Percentiles rank a stretch among this genome's conserved stretches.
phyloP scores from a whole-genome alignment of 2,329 filamentous ascomycete species.

The Aquanectria penicillioides region DNA sequence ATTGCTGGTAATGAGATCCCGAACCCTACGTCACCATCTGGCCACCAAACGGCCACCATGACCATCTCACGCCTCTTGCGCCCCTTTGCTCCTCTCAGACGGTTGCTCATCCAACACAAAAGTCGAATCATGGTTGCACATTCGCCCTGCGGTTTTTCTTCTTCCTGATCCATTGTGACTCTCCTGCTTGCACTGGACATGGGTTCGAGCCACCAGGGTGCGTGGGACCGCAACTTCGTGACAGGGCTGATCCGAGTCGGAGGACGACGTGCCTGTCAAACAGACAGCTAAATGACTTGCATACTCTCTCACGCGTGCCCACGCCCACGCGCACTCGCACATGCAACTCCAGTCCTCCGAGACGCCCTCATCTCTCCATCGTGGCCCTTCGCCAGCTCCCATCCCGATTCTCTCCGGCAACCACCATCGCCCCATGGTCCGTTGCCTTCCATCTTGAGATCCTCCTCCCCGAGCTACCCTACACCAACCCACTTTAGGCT shows the following conservation, averaged over 20 bases:
- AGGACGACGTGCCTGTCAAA: neutral
- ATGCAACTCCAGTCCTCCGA: neutral
- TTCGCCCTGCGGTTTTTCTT: constrained; percentile 30
- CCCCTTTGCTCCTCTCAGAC: constrained; percentile 1
- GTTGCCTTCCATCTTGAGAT: constrained; percentile 1
- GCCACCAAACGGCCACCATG: constrained; percentile 27
- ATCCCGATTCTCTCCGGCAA: constrained; percentile 39
- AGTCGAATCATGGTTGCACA: constrained; percentile 39
- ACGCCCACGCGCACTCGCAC: neutral
- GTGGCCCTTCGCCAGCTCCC: neutral
- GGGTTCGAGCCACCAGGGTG: no score
- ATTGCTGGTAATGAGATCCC: constrained; percentile 25
- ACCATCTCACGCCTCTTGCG: constrained; percentile 1
- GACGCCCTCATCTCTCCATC: neutral
- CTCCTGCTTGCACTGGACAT: no score
- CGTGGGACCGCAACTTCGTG: neutral
- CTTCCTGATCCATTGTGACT: constrained; percentile 18
- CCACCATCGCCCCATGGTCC: constrained; percentile 14
- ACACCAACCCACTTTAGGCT: constrained; percentile 2
- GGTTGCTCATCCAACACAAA: constrained; percentile 31
- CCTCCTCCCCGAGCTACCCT: constrained; percentile 2
- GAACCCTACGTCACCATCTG: constrained; percentile 39
- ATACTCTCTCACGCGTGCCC: neutral
- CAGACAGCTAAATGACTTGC: constrained; percentile 19
- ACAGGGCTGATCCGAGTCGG: constrained; percentile 12